These are phyloP conservation scores for Sugiyamaella castrensis DNA, from an alignment of 1,139 yeast genomes.

Conservation along the genomic window DNA sequence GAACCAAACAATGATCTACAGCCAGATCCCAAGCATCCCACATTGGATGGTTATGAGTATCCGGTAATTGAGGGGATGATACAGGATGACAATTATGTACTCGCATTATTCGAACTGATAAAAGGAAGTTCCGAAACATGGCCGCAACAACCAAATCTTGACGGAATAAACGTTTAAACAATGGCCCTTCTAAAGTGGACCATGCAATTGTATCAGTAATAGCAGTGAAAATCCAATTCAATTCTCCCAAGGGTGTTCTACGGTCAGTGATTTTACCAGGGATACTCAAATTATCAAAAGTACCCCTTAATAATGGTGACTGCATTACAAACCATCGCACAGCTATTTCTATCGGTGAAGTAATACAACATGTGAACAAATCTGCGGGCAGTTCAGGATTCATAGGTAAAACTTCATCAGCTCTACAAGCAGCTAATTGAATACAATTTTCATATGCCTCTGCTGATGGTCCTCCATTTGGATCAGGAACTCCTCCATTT, in stretches of 20 bases:
- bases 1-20: conserved; percentile 83
- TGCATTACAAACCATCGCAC: conserved; percentile 90
- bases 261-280: conserved; percentile 93
- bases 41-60: conserved; percentile 78
- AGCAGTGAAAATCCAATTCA: conserved; percentile 97
- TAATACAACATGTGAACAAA: conserved; percentile 87
- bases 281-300: conserved; percentile 47
- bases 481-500: conserved; percentile 24
- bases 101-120: conserved; percentile 94
- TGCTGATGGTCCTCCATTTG: conserved; percentile 45
- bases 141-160: conserved; percentile 98
- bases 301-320: conserved; percentile 47
- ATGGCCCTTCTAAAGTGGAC: conserved; percentile 84
- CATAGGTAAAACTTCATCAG: conserved; percentile 86
- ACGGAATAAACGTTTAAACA: conserved; percentile 85
- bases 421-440: conserved; percentile 88
- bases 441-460: conserved; percentile 80
- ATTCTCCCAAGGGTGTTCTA: conserved; percentile 91
- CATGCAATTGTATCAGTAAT: conserved; percentile 98
- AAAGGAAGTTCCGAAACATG: conserved; percentile 80
- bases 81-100: conserved; percentile 91
- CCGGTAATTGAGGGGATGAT: conserved; percentile 91
- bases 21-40: conserved; percentile 99
- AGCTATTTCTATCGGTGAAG: conserved; percentile 94
- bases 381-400: conserved; percentile 96